Percentiles rank a stretch among this genome's conserved stretches.
phyloP scores from a whole-genome alignment of 768 basidiomycete species.

The Leccinum barrowsii region DNA sequence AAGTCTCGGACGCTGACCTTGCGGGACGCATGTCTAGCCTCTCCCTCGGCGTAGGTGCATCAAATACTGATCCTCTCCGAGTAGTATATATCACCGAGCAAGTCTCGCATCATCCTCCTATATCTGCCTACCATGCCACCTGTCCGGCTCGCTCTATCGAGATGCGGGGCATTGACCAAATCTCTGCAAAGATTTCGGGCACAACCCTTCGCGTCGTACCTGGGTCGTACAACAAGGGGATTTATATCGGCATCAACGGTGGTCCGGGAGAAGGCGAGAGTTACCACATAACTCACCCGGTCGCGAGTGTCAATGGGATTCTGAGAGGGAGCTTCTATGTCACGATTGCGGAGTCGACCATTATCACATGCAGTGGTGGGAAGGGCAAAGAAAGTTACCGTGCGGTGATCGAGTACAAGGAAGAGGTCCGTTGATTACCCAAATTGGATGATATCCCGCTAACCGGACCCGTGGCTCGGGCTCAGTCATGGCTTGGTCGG shows the following conservation, averaged over 20 bases:
- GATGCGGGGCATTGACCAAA: slow-evolving; percentile 85
- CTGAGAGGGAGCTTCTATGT: slow-evolving; percentile 90
- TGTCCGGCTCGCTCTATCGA: slow-evolving; percentile 75
- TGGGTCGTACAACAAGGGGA: slow-evolving; percentile 83
- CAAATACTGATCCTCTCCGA: slow-evolving; percentile 43
- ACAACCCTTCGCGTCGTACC: slow-evolving; percentile 80
- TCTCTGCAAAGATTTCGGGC: slow-evolving; percentile 87
- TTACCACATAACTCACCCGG: slow-evolving; percentile 88
- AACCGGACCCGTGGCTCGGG: background rate
- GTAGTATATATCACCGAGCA: slow-evolving; percentile 88
- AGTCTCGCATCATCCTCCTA: slow-evolving; percentile 95
- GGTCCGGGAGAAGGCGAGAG: slow-evolving; percentile 73
- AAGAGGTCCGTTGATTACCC: slow-evolving; percentile 62
- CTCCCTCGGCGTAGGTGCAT: slow-evolving; percentile 42
- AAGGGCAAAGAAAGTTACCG: slow-evolving; percentile 61
- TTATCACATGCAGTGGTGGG: slow-evolving; percentile 77
- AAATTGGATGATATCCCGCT: background rate
- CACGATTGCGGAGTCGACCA: slow-evolving; percentile 75
- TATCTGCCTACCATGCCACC: slow-evolving; percentile 77
- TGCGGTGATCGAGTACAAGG: slow-evolving; percentile 90
- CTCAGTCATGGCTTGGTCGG: slow-evolving; percentile 82
- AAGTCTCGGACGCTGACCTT: slow-evolving; percentile 35
- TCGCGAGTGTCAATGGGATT: slow-evolving; percentile 88
- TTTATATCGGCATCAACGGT: slow-evolving; percentile 75
- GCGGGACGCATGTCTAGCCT: slow-evolving; percentile 60